phyloP scores from a whole-genome alignment of 2,329 filamentous ascomycete species.

The Fusarium foetens region DNA sequence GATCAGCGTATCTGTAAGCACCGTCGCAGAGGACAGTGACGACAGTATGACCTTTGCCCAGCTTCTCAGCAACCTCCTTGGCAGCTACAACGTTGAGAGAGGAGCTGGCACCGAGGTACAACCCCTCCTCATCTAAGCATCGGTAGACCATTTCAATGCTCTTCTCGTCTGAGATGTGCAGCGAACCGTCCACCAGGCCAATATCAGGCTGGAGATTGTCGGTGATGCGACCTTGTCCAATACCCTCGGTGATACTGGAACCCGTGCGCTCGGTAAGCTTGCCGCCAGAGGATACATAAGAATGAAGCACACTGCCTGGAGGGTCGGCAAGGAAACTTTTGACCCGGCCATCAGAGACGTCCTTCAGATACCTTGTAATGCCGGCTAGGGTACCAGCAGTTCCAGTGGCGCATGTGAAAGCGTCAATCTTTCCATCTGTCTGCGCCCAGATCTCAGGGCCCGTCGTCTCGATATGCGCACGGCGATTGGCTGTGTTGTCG shows the following conservation, averaged over 20 bases:
- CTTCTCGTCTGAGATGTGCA: slow-evolving; percentile 90
- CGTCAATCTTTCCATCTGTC: slow-evolving; percentile 85
- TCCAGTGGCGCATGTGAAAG: slow-evolving; percentile 94
- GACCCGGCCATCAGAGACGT: slow-evolving; percentile 78
- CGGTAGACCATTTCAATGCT: slow-evolving; percentile 98
- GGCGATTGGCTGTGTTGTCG: slow-evolving; percentile 93
- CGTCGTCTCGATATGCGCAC: slow-evolving; percentile 95
- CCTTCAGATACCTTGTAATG: slow-evolving; percentile 88
- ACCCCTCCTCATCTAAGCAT: slow-evolving; percentile 92
- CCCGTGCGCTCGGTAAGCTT: slow-evolving; percentile 83
- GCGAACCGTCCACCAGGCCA: slow-evolving; percentile 81
- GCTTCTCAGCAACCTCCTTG: slow-evolving; percentile 89
- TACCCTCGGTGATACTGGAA: slow-evolving; percentile 95
- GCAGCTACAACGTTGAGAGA: slow-evolving; percentile 95
- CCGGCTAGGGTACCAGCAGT: slow-evolving; percentile 93
- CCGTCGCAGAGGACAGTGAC: slow-evolving; percentile 96
- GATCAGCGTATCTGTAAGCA: slow-evolving; percentile 95
- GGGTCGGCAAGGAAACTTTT: slow-evolving; percentile 93
- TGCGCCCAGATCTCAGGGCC: slow-evolving; percentile 98
- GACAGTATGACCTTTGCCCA: slow-evolving; percentile 89
- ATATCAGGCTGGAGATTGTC: slow-evolving; percentile 91
- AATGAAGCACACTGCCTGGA: slow-evolving; percentile 91
- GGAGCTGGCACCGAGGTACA: slow-evolving; percentile 94
- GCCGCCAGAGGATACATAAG: slow-evolving; percentile 87
- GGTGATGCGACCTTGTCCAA: slow-evolving; percentile 96